Evolutionary conservation across 345 rosid genomes (phyloP), one percentile per base, ranked within the genome.

Genomic region (Citrus reticulata): DNA sequence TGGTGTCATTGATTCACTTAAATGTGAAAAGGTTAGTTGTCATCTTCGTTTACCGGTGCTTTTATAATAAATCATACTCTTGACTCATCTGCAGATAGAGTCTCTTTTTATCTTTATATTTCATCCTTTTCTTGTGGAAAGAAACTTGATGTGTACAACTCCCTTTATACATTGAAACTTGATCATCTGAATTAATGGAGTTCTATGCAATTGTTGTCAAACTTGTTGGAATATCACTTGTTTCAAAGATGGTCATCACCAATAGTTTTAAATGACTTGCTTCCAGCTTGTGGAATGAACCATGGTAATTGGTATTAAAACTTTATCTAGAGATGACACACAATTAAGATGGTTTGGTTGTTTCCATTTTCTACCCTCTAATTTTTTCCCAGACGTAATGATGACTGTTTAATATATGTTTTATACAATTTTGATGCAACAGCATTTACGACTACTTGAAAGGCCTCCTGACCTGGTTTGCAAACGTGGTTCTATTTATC

Each of bases 401-500:
- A 49, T 54, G 35, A 46, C 11, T 30, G 14, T 70, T 27, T 61
- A 77, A n/a, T 68, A 14, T 78, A 73, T 16, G 78, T 75, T 54
- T 62, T 79, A 7, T 55, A 69, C 39, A 66, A 30, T 78, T 57
- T 78, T 69, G 65, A 55, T 84, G 70, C 62, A 58, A 78, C 94
- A 96, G 99, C 99, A 96, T 85, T 78, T 73, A 71, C 87, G 84
- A 61, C 98, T 96, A 64, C 68, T 91, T 66, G 97, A 94, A 84
- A 89, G 95, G 86, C 94, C 93, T 75, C 99, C 98, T 82, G 89
- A 87, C 55, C 85, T 96, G 83, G 84, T 88, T 73, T 86, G 75
- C 83, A 94, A 85, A 83, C 95, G 97, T 64, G 93, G 94, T 73
- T 80, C 87, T 32, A 89, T 89, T 80, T 83, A 87, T 78, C 98